These are phyloP conservation scores for Neofusicoccum ribis DNA, from an alignment of 2,329 filamentous ascomycete species.

Conservation along the genomic window DNA sequence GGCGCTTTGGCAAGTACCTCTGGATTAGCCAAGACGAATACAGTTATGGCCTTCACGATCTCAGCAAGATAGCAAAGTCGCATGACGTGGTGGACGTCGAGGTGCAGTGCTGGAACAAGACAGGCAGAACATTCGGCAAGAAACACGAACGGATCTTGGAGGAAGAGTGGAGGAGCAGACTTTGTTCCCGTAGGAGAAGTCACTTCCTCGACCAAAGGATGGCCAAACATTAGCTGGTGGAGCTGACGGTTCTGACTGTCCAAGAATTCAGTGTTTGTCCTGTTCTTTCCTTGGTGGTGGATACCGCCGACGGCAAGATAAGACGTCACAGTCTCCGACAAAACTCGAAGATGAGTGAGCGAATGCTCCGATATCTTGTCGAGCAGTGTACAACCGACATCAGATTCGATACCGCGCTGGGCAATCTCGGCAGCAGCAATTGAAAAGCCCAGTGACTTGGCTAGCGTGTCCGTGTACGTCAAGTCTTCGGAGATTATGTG, in stretches of 20 bases:
- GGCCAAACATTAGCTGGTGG: conserved; percentile 69
- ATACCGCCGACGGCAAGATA: conserved; percentile 78
- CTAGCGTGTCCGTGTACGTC: conserved; percentile 59
- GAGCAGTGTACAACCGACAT: conserved; percentile 69
- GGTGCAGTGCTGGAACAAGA: conserved; percentile 64
- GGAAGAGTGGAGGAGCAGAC: conserved; percentile 56
- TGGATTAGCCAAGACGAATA: conserved; percentile 42
- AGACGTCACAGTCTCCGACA: conserved; percentile 84
- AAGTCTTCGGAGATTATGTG: conserved; percentile 47
- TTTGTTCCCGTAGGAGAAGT: conserved; percentile 44
- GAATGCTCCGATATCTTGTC: conserved; percentile 82
- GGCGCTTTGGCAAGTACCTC: conserved; percentile 8
- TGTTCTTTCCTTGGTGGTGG: conserved; percentile 56
- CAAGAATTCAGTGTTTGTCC: conserved; percentile 66
- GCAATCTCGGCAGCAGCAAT: conserved; percentile 89
- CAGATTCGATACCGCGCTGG: conserved; percentile 78
- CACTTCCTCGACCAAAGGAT: conserved; percentile 43
- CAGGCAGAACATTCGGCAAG: conserved; percentile 76
- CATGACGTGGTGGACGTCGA: conserved; percentile 77
- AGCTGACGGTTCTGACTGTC: conserved; percentile 71
- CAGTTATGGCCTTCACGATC: conserved; percentile 75
- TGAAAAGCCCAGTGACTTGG: conserved; percentile 73
- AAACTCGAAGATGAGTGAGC: conserved; percentile 81
- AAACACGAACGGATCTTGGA: conserved; percentile 75
- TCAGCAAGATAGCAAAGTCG: conserved; percentile 88